Evolutionary conservation across 176 grass and related monocot species (phyloP), one percentile per base, ranked within the genome.

Genomic region (Oryza glumipatula): DNA sequence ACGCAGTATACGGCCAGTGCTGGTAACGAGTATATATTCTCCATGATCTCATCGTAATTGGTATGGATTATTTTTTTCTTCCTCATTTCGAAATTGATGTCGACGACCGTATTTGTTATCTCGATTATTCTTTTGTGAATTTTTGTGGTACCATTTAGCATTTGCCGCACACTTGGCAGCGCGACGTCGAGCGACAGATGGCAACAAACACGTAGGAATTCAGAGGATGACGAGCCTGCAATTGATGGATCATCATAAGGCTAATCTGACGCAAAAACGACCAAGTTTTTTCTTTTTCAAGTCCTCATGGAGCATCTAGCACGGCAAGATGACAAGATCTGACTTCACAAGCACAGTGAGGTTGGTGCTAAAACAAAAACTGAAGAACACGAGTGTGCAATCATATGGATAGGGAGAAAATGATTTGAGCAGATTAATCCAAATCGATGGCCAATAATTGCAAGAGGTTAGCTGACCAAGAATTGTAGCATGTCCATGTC

Each of bases 391-490:
- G 84, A 83, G 80, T 79, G 88, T 68, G 84, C 74, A 86, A 86
- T 90, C 84, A 78, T 86, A 11, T 17, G 26, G 22, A 1, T 22
- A 30, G 11, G 74, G 75, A 83, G 61, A 86, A 78, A 1, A 35
- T 1, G 24, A 78, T 90, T 73, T 71, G 13, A 15, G 45, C 19
- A 14, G 48, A 60, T 49, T 82, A 82, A 19, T 64, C 86, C 82
- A 92, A 58, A n/a, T 58, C 21, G 85, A 85, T 92, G 86, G 8
- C 72, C 63, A 85, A 85, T 85, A 78, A 85, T 85, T 82, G 82
- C 90, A 39, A 14, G 41, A 16, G 12, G 24, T 11, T 60, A 41
- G 32, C 41, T 82, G 68, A 69, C 72, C 81, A 3, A 32, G 74
- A 58, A 72, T 35, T 17, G 1, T 17, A 58, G 75, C 46, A 64